A percentile compares a stretch with the other conserved stretches of the same genome.
Conservation (phyloP, 352 stramenopile genomes). For the Phytophthora sp. region DNA sequence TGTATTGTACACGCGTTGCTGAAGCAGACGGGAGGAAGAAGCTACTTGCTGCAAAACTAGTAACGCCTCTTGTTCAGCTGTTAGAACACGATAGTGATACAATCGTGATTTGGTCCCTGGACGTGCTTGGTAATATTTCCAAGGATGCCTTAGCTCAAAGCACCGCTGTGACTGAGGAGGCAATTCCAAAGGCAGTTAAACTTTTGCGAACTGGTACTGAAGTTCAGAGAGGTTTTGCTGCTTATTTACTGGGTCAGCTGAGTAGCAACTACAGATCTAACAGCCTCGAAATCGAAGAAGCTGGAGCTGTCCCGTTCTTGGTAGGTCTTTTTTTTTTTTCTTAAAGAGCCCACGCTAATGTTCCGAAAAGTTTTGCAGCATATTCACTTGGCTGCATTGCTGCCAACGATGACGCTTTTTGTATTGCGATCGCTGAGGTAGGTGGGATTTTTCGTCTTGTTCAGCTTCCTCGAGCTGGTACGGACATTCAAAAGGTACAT, state of each 20-base stretch:
- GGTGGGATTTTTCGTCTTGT: not conserved
- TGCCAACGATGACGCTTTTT: not conserved
- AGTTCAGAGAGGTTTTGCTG: conserved; percentile 8
- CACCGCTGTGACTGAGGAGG: not conserved
- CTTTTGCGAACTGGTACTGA: no score
- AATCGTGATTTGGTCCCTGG: not conserved
- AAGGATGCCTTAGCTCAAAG: not conserved
- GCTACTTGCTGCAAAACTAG: not conserved
- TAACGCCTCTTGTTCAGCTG: not conserved
- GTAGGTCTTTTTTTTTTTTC: not conserved
- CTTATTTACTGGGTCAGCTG: not conserved
- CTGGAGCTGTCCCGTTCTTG: not conserved
- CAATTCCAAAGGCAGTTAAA: no score
- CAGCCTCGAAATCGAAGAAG: not conserved
- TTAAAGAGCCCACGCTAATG: not conserved
- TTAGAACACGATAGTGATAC: not conserved
- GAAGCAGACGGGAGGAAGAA: not conserved
- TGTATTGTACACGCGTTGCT: not conserved
- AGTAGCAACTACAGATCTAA: not conserved
- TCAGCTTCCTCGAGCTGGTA: not conserved
- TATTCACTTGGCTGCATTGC: not conserved
- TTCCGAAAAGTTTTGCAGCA: not conserved
- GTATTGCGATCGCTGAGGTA: not conserved
- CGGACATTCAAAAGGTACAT: not conserved
- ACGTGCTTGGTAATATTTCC: not conserved